Evolutionary conservation across 139 green algal genomes (phyloP).

Genomic region (Tetratostichococcus sp.): DNA sequence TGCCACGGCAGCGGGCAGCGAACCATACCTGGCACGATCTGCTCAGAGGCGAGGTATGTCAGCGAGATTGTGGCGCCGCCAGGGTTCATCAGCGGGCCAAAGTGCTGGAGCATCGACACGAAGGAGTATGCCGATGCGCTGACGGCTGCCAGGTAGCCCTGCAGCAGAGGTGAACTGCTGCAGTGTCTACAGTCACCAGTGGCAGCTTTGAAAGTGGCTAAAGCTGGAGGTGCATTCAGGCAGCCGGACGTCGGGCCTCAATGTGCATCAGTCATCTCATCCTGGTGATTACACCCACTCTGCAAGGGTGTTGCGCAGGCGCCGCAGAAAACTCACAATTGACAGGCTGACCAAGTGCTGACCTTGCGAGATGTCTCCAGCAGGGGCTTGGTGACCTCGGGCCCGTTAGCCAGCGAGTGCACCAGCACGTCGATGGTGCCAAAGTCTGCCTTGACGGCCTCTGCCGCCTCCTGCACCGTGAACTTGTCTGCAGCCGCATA

Average conservation of each 20-base stretch:
- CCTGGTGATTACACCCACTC: too few relatives aligned
- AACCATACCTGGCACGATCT: conserved; percentile 75
- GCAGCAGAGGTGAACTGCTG: conserved; percentile 1
- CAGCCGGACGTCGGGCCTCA: too few relatives aligned
- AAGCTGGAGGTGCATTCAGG: too few relatives aligned
- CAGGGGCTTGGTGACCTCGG: conserved; percentile 94
- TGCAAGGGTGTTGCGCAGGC: too few relatives aligned
- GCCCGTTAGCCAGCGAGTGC: conserved; percentile 97
- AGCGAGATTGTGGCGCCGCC: conserved; percentile 86
- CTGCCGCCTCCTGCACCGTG: conserved; percentile 88
- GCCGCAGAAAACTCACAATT: too few relatives aligned
- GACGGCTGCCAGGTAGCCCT: conserved; percentile 94
- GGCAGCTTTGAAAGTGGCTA: too few relatives aligned
- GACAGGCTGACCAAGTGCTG: too few relatives aligned
- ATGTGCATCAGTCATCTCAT: too few relatives aligned
- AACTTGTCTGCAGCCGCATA: conserved; percentile 81
- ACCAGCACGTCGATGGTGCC: conserved; percentile 96
- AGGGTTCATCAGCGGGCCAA: conserved; percentile 62
- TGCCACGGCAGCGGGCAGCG: too few relatives aligned
- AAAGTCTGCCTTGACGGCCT: conserved; percentile 73
- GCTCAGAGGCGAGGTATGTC: conserved; percentile 92
- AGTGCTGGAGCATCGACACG: conserved; percentile 83
- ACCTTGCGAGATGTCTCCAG: conserved; percentile 85
- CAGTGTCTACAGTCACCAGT: too few relatives aligned
- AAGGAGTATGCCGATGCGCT: conserved; percentile 96